Evolutionary conservation across 805 yeast genomes (phyloP).

Genomic region (Metschnikowia corniflorae): DNA sequence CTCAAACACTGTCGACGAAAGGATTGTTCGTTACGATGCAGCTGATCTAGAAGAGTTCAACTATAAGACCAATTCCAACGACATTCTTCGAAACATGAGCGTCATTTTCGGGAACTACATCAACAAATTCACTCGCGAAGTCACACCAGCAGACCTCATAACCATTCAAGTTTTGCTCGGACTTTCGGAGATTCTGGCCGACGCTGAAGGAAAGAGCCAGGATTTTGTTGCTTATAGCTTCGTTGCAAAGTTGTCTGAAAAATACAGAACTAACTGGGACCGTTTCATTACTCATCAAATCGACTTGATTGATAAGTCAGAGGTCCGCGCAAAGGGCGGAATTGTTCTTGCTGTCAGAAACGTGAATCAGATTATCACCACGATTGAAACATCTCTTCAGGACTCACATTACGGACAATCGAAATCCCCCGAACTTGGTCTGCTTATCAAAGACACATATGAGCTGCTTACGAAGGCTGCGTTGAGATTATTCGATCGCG

Average conservation of each 20-base stretch:
- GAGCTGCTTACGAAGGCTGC: slow-evolving; percentile 31
- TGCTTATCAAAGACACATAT: slow-evolving; percentile 30
- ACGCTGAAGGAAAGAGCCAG: slow-evolving; percentile 47
- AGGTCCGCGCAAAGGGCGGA: slow-evolving; percentile 35
- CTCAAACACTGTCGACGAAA: slow-evolving; percentile 25
- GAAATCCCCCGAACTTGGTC: slow-evolving; percentile 19
- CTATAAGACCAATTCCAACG: slow-evolving; percentile 44
- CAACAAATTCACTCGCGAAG: slow-evolving; percentile 31
- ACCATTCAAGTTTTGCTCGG: slow-evolving; percentile 32
- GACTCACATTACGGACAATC: slow-evolving; percentile 7
- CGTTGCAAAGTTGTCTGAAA: slow-evolving; percentile 50
- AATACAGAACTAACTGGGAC: slow-evolving; percentile 54
- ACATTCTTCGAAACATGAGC: slow-evolving; percentile 43
- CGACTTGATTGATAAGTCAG: slow-evolving; percentile 32
- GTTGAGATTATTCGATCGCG: slow-evolving; percentile 33
- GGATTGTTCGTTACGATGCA: slow-evolving; percentile 29
- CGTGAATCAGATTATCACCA: slow-evolving; percentile 29
- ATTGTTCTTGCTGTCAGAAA: slow-evolving; percentile 33
- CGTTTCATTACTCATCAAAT: slow-evolving; percentile 56
- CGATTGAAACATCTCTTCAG: slow-evolving; percentile 34
- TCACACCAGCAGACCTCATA: slow-evolving; percentile 35
- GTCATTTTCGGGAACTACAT: slow-evolving; percentile 44
- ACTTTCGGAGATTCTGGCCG: slow-evolving; percentile 28
- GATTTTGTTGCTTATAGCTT: slow-evolving; percentile 54
- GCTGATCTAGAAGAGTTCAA: slow-evolving; percentile 31